Evolutionary conservation across 2,329 filamentous ascomycete genomes (phyloP), one percentile per base, ranked within the genome.

Genomic region (Ophiocordyceps camponoti-floridani): DNA sequence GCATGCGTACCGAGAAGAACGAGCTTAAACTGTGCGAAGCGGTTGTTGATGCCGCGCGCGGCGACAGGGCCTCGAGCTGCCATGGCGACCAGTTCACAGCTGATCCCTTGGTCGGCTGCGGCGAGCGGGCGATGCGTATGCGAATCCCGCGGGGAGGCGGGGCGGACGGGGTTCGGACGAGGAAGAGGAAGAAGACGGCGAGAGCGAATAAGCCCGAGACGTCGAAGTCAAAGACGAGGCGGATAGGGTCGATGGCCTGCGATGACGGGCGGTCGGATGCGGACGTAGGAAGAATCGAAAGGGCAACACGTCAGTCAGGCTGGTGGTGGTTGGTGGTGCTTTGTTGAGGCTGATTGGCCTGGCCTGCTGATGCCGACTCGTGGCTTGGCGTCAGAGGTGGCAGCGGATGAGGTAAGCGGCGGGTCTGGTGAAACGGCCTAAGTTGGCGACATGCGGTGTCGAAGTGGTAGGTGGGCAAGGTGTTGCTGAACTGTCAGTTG

Each of bases 1-100:
- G 13, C 8, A 19, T 16, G 40, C 82, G 54, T 76, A 96, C 91
- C 91, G 52, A 98, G 75, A 60, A 98, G 73, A 53, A 98, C 91
- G 56, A 98, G 77, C 75, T 98, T 98, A 71, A 98, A 98, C 74
- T 98, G 91, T 57, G 91, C 89, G 66, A 98, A 96, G 59, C 89
- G 81, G 66, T 84, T 77, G 79, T 80, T 77, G 73, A 72, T 66
- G 60, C 72, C 74, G 56, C 75, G 73, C 56, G 72, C 73, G 57
- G 72, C 68, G 53, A 72, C 68, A 56, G 66, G 79, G 68, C 79
- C 78, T 78, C 87, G 79, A 64, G 84, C 76, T 67, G 88, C 84
- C 89, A 96, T 96, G 62, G 56, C 71, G 61, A 53, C 48, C 47
- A 47, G 14, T 14, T 38, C 18, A 4, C 35, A 38, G 35, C 14